Conservation (phyloP, 1,139 yeast genomes). For the Saccharomyces hybrid region DNA sequence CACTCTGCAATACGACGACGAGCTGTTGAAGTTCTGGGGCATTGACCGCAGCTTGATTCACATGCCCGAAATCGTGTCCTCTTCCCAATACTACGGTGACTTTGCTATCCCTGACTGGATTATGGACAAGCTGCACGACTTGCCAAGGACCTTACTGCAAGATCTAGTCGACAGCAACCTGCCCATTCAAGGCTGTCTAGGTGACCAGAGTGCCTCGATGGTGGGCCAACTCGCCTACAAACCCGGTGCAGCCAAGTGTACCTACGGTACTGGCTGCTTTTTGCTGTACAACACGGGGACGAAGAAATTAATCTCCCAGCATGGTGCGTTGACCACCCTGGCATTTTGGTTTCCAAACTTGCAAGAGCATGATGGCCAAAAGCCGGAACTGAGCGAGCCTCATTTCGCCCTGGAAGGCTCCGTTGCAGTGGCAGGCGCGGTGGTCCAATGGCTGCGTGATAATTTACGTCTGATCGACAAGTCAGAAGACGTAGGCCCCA, state of each 20-base stretch:
- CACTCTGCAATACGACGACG: conserved; percentile 68
- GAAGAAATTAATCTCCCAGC: conserved; percentile 52
- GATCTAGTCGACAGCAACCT: conserved; percentile 34
- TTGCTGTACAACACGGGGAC: conserved; percentile 80
- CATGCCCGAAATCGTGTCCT: conserved; percentile 74
- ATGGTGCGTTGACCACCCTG: conserved; percentile 83
- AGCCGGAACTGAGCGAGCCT: conserved; percentile 43
- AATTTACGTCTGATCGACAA: conserved; percentile 73
- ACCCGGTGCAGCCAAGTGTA: conserved; percentile 85
- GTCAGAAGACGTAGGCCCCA: conserved; percentile 84
- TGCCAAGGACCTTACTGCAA: conserved; percentile 14
- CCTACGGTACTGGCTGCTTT: conserved; percentile 97
- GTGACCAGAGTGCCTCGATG: conserved; percentile 89
- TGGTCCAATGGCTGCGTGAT: conserved; percentile 91
- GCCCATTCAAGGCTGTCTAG: conserved; percentile 85
- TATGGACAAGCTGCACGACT: conserved; percentile 39
- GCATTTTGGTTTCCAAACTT: conserved; percentile 82
- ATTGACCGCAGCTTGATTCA: conserved; percentile 62
- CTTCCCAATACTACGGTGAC: conserved; percentile 72
- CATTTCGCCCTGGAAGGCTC: conserved; percentile 92
- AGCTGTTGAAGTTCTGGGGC: conserved; percentile 68
- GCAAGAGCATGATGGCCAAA: conserved; percentile 36
- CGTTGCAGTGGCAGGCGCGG: conserved; percentile 95
- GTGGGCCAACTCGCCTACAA: conserved; percentile 87
- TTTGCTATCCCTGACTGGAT: conserved; percentile 55